Conservation (phyloP, 495 filamentous ascomycete species). For the Penicillium longicatenatum region DNA sequence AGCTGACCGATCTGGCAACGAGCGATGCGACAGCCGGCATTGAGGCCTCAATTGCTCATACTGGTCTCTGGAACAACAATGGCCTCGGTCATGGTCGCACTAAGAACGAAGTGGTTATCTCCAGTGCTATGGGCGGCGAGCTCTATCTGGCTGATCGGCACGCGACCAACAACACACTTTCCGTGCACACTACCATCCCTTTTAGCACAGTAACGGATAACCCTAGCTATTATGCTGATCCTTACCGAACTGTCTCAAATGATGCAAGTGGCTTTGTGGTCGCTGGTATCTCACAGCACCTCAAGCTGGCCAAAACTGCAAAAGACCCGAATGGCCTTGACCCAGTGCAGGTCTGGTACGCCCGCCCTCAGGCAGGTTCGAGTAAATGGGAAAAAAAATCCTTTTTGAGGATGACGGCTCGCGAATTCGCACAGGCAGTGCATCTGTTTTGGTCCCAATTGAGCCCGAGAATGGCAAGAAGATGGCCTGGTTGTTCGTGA, state of each 20-base stretch:
- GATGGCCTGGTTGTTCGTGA: conserved; percentile 59
- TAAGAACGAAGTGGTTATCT: conserved; percentile 50
- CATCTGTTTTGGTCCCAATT: conserved; percentile 55
- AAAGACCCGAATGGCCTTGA: conserved; percentile 43
- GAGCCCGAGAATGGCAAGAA: conserved; percentile 42
- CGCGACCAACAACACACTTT: conserved; percentile 34
- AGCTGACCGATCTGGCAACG: conserved; percentile 20
- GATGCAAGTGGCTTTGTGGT: conserved; percentile 60
- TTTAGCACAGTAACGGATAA: conserved; percentile 57
- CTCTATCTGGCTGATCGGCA: conserved; percentile 30
- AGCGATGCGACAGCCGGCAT: conserved; percentile 34
- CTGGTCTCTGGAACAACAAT: conserved; percentile 53
- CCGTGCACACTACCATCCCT: conserved; percentile 41
- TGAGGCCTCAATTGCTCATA: conserved; percentile 44
- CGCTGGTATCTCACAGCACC: conserved; percentile 47
- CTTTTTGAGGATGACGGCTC: conserved; percentile 62
- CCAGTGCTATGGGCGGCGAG: conserved; percentile 39
- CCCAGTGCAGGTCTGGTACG: conserved; percentile 51
- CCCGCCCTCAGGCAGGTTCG: conserved; percentile 24
- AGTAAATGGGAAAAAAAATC: conserved; percentile 44
- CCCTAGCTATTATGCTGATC: conserved; percentile 55
- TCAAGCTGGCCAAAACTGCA: conserved; percentile 34
- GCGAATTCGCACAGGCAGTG: conserved; percentile 51
- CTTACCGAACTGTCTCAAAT: conserved; percentile 30
- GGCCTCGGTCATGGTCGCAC: conserved; percentile 56